A percentile compares a stretch with the other conserved stretches of the same genome.
These are phyloP conservation scores for Barnettozyma siamensis DNA, from an alignment of 805 yeast genomes.

Conservation along the genomic window DNA sequence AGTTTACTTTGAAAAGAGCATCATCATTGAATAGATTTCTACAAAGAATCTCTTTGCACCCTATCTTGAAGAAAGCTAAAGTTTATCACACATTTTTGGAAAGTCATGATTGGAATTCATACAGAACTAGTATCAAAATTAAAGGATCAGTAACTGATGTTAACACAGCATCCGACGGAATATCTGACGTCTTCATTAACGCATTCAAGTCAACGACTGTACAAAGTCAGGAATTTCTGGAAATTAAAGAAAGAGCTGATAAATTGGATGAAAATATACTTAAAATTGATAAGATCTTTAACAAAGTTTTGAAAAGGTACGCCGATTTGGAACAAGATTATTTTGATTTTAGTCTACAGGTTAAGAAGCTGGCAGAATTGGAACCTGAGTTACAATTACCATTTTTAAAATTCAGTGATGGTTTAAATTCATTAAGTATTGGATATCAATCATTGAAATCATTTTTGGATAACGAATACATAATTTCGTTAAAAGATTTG, in stretches of 20 bases:
- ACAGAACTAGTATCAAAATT: conserved; percentile 48
- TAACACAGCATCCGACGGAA: conserved; percentile 45
- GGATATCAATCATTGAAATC: conserved; percentile 40
- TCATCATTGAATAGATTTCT: conserved; percentile 75
- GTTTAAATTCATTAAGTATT: conserved; percentile 37
- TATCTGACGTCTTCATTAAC: conserved; percentile 89
- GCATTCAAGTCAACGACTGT: conserved; percentile 75
- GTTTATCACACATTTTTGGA: conserved; percentile 68
- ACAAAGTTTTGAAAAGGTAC: conserved; percentile 66
- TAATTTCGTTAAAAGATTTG: conserved; percentile 78
- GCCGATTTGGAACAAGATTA: conserved; percentile 70
- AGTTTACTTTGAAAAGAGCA: conserved; percentile 79
- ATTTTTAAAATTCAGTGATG: conserved; percentile 41
- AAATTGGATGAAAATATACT: conserved; percentile 78
- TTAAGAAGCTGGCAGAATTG: conserved; percentile 57
- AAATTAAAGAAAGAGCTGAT: conserved; percentile 75
- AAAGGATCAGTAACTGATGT: conserved; percentile 14
- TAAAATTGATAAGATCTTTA: conserved; percentile 73
- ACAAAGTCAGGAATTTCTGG: conserved; percentile 73
- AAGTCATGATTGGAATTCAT: conserved; percentile 68
- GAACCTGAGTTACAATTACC: conserved; percentile 37
- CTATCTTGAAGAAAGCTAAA: conserved; percentile 60
- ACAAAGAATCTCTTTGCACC: conserved; percentile 68
- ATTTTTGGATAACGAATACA: conserved; percentile 69
- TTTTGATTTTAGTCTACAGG: conserved; percentile 62